Percentiles rank a stretch among this genome's conserved stretches.
phyloP scores from a whole-genome alignment of 306 rosid species.

The Gastrolobium villosum region DNA sequence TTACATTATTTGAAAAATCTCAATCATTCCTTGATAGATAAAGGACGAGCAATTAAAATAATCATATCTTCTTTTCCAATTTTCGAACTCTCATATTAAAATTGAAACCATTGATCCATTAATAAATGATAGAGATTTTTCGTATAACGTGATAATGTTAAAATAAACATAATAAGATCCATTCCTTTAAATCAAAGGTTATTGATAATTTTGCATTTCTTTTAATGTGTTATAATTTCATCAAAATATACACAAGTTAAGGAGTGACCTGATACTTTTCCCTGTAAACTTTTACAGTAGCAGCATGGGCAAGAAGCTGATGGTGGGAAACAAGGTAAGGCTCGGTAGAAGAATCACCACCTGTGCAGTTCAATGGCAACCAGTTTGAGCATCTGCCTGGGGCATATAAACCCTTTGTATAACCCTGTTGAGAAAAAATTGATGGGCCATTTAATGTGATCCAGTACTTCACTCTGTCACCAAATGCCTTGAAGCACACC shows the following conservation, averaged over 20 bases:
- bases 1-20: too few species aligned
- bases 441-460: constrained; percentile 57
- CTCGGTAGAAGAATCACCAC: constrained; percentile 54
- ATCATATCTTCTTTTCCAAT: too few species aligned
- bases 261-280: constrained; percentile 50
- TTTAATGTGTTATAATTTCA: not conserved
- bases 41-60: too few species aligned
- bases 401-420: constrained; percentile 34
- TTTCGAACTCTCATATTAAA: too few species aligned
- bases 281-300: constrained; percentile 52
- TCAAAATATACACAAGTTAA: not conserved
- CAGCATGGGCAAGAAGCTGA: constrained; percentile 57
- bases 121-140: too few species aligned
- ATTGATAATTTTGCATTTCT: too few species aligned
- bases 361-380: constrained; percentile 36
- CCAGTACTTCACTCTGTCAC: constrained; percentile 62
- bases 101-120: too few species aligned
- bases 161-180: too few species aligned
- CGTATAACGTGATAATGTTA: too few species aligned
- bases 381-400: constrained; percentile 59
- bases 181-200: too few species aligned
- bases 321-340: constrained; percentile 55
- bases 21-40: too few species aligned
- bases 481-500: constrained; percentile 54
- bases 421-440: constrained; percentile 7